Percentiles rank a stretch among this genome's conserved stretches.
Evolutionary conservation across 2,329 filamentous ascomycete species (phyloP).

Genomic region (Juglanconis sp.): DNA sequence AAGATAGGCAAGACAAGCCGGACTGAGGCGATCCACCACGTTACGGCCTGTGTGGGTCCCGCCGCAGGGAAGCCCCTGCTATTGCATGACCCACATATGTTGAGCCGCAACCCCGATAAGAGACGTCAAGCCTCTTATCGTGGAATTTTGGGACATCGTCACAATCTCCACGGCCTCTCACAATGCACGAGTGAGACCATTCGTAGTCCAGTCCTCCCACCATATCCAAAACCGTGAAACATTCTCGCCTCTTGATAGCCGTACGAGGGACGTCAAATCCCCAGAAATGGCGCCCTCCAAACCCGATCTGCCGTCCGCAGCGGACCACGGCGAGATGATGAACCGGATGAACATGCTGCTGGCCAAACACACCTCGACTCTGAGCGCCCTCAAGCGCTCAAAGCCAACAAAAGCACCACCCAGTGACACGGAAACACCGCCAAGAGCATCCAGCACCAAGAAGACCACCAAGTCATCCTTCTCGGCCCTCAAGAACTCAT

Average conservation of each 20-base stretch:
- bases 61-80: no score
- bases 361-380: conserved; percentile 32
- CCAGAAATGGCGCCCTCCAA: conserved; percentile 2
- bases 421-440: neutral
- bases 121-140: conserved; percentile 2
- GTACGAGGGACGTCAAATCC: neutral
- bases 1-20: no score
- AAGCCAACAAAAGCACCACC: conserved; percentile 15
- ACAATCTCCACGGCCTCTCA: neutral
- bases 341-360: conserved; percentile 42
- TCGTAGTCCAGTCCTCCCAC: neutral
- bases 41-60: no score
- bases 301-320: conserved; percentile 32
- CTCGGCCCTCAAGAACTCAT: conserved; percentile 18
- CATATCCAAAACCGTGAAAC: neutral
- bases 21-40: no score
- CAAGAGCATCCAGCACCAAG: conserved; percentile 1
- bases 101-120: neutral
- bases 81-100: no score
- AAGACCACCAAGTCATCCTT: conserved; percentile 14
- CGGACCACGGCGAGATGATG: conserved; percentile 35
- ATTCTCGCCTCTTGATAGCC: neutral
- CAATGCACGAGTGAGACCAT: no score
- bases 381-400: conserved; percentile 22
- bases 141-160: neutral